Percentiles rank a stretch among this genome's conserved stretches.
Conservation (phyloP, 805 yeast genomes). For the Teunomyces barrocoloradensis region DNA sequence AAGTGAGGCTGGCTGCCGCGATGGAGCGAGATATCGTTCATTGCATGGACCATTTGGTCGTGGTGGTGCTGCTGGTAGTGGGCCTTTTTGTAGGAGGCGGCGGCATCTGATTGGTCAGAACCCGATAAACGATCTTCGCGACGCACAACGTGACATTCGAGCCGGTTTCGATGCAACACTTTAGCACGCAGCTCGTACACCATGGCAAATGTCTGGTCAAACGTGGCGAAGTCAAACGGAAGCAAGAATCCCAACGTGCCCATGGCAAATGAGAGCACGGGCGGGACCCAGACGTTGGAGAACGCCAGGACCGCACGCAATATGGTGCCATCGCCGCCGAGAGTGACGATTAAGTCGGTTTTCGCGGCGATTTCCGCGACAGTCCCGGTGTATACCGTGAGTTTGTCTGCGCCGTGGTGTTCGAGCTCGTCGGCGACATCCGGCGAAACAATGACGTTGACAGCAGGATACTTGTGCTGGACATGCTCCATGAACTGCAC, state of each 20-base stretch:
- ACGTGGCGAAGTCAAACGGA: conserved; percentile 76
- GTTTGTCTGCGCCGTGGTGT: conserved; percentile 5
- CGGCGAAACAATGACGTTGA: conserved; percentile 74
- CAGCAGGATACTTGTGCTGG: conserved; percentile 59
- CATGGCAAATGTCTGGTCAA: conserved; percentile 55
- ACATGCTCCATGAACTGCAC: conserved; percentile 60
- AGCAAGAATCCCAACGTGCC: conserved; percentile 89
- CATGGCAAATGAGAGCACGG: conserved; percentile 81
- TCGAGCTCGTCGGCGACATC: conserved; percentile 71
- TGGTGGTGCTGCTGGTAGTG: conserved; percentile 9
- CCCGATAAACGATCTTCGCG: conserved; percentile 14
- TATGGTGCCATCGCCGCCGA: conserved; percentile 98
- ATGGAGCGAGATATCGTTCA: conserved; percentile 89
- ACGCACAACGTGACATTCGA: conserved; percentile 66
- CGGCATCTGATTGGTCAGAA: background rate
- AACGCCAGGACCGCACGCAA: conserved; percentile 79
- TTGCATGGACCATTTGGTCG: conserved; percentile 60
- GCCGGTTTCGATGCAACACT: conserved; percentile 72
- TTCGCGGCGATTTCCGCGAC: conserved; percentile 55
- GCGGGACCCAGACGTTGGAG: conserved; percentile 74
- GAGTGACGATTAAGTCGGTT: conserved; percentile 77
- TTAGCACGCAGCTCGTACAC: conserved; percentile 69
- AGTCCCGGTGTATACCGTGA: conserved; percentile 54
- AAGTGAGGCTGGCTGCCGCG: conserved; percentile 87
- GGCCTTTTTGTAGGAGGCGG: conserved; percentile 6